Conservation (phyloP, 2,329 filamentous ascomycete species). For the Talaromyces sp. region DNA sequence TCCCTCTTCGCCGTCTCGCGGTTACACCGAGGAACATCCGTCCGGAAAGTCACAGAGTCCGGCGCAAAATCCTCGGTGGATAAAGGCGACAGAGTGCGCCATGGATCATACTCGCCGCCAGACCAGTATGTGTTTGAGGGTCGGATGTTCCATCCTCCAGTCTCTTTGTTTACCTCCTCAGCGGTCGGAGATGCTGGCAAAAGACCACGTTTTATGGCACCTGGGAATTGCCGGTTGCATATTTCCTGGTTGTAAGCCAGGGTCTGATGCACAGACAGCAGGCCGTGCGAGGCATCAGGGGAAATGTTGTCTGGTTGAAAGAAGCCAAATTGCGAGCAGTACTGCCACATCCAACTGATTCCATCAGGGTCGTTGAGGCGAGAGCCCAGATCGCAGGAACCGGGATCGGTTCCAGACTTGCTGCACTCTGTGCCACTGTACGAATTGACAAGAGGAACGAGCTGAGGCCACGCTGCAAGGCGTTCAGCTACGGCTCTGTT, state of each 20-base stretch:
- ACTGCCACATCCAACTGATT: conserved; percentile 48
- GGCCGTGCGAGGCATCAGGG: conserved; percentile 36
- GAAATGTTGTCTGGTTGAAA: conserved; percentile 41
- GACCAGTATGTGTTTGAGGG: conserved; percentile 49
- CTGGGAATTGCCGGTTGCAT: conserved; percentile 46
- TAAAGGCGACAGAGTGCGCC: conserved; percentile 43
- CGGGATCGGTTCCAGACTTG: conserved; percentile 16
- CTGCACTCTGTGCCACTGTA: conserved; percentile 38
- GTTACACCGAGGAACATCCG: conserved; percentile 40
- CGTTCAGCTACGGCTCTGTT: conserved; percentile 35
- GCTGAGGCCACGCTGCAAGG: conserved; percentile 37
- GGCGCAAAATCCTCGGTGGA: conserved; percentile 38
- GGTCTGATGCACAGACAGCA: conserved; percentile 44
- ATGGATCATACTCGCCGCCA: conserved; percentile 48
- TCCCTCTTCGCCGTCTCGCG: conserved; percentile 26
- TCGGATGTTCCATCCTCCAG: conserved; percentile 47
- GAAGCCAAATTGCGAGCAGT: conserved; percentile 49
- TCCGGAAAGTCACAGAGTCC: conserved; percentile 27
- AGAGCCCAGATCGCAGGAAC: conserved; percentile 34
- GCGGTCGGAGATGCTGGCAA: conserved; percentile 38
- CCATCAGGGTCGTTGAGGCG: conserved; percentile 27
- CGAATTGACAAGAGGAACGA: conserved; percentile 32
- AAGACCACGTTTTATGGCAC: conserved; percentile 30
- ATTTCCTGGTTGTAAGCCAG: conserved; percentile 38
- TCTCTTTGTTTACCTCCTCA: conserved; percentile 35